phyloP scores from a whole-genome alignment of 805 yeast genomes.

The Saccharomycopsis olivae region DNA sequence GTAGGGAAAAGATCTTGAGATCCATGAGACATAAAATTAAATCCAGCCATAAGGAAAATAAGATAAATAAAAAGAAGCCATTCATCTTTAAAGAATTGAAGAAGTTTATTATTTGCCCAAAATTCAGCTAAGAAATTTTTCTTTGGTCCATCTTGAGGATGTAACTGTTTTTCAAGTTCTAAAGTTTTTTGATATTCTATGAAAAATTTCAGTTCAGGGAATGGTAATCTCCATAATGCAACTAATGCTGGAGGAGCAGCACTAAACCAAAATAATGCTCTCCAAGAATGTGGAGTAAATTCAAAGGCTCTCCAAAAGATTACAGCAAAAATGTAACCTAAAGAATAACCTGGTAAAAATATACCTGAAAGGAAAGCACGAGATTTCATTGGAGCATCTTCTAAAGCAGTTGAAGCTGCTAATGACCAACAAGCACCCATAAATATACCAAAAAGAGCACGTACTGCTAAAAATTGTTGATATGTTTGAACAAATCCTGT shows the following conservation, averaged over 20 bases:
- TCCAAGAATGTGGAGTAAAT: constrained; percentile 49
- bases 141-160: constrained; percentile 12
- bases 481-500: constrained; percentile 51
- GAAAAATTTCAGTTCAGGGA: constrained; percentile 45
- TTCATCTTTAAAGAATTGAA: constrained; percentile 30
- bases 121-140: constrained; percentile 26
- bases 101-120: background rate
- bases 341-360: constrained; percentile 46
- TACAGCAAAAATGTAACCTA: constrained; percentile 56
- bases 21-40: constrained; percentile 65
- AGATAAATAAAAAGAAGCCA: constrained; percentile 53
- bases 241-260: constrained; percentile 49
- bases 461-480: constrained; percentile 46
- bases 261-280: constrained; percentile 63
- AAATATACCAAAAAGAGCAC: constrained; percentile 50
- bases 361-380: constrained; percentile 54
- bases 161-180: constrained; percentile 31
- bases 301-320: constrained; percentile 57
- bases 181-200: constrained; percentile 37
- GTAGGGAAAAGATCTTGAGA: constrained; percentile 69
- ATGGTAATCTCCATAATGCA: constrained; percentile 50
- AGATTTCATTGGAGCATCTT: constrained; percentile 49
- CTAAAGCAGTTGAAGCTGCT: constrained; percentile 55
- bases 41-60: constrained; percentile 53
- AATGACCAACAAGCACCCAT: constrained; percentile 56